phyloP scores from a whole-genome alignment of 1,284 basidiomycete genomes.

The Sporisorium reilianum region DNA sequence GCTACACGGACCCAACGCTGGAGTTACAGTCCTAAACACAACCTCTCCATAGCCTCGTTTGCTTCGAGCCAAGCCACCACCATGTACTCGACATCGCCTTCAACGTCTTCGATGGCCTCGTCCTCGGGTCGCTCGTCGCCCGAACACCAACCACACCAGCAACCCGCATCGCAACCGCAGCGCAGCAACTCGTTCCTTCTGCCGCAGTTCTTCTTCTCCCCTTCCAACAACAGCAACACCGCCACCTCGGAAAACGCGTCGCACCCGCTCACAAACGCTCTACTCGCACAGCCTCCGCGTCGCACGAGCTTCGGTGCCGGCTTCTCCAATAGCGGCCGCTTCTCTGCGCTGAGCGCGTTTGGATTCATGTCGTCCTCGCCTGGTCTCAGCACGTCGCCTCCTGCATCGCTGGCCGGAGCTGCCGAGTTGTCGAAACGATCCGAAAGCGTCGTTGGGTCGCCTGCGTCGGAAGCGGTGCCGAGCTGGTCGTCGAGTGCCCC shows the following conservation, averaged over 20 bases:
- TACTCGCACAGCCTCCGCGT: constrained; percentile 38
- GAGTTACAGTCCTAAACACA: too few relatives aligned
- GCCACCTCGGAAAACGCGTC: constrained; percentile 1
- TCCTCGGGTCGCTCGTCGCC: constrained; percentile 45
- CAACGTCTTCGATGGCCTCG: constrained; percentile 34
- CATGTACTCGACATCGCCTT: constrained; percentile 48
- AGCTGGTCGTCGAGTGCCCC: constrained; percentile 2
- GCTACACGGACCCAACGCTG: too few relatives aligned
- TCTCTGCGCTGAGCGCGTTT: constrained; percentile 46
- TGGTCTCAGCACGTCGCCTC: constrained; percentile 34
- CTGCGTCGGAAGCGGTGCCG: constrained; percentile 18
- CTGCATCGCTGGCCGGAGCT: constrained; percentile 13
- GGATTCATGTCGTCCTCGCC: constrained; percentile 36
- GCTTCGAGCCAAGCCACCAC: too few relatives aligned
- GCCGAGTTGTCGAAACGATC: constrained; percentile 18
- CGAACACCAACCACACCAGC: constrained; percentile 26
- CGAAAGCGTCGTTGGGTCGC: constrained; percentile 20
- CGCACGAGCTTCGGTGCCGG: constrained; percentile 43
- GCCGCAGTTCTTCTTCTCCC: constrained; percentile 38
- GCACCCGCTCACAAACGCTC: constrained; percentile 24
- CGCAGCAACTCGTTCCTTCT: constrained; percentile 45
- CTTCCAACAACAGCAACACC: constrained; percentile 7
- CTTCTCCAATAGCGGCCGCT: constrained; percentile 28
- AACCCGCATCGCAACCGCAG: constrained; percentile 16
- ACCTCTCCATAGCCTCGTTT: too few relatives aligned